phyloP scores from a whole-genome alignment of 2,329 filamentous ascomycete species.

The Diplocarpon mali region DNA sequence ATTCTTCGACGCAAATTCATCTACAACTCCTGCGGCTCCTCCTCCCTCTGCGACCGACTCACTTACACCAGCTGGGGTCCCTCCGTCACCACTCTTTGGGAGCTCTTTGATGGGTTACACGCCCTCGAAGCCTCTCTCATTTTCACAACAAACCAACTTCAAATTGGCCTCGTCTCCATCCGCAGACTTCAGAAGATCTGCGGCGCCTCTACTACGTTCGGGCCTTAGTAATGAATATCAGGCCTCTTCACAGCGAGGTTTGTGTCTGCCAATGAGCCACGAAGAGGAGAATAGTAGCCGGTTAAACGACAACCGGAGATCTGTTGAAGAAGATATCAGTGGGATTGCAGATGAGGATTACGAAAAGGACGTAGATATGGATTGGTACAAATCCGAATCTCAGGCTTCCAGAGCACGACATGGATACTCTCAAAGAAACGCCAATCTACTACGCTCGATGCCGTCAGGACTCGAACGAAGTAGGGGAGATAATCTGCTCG shows the following conservation, averaged over 20 bases:
- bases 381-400: conserved; percentile 21
- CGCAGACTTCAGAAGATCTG: conserved; percentile 14
- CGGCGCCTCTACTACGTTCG: conserved; percentile 31
- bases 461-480: conserved; percentile 11
- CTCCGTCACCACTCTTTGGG: conserved; percentile 39
- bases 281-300: conserved; percentile 25
- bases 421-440: conserved; percentile 33
- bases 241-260: conserved; percentile 20
- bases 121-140: conserved; percentile 25
- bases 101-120: conserved; percentile 35
- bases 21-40: conserved; percentile 46
- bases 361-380: conserved; percentile 27
- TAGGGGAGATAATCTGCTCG: conserved; percentile 9
- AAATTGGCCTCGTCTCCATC: conserved; percentile 15
- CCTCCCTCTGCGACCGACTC: conserved; percentile 41
- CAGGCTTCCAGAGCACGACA: conserved; percentile 22
- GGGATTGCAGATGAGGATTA: conserved; percentile 32
- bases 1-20: conserved; percentile 30
- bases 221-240: conserved; percentile 37
- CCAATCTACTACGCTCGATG: conserved; percentile 28
- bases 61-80: conserved; percentile 44
- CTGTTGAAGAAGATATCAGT: conserved; percentile 22
- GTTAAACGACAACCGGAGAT: neutral
- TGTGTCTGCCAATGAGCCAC: conserved; percentile 30
- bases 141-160: conserved; percentile 26